phyloP scores from a whole-genome alignment of 2,329 filamentous ascomycete species.

The Aspergillus aculeatus region DNA sequence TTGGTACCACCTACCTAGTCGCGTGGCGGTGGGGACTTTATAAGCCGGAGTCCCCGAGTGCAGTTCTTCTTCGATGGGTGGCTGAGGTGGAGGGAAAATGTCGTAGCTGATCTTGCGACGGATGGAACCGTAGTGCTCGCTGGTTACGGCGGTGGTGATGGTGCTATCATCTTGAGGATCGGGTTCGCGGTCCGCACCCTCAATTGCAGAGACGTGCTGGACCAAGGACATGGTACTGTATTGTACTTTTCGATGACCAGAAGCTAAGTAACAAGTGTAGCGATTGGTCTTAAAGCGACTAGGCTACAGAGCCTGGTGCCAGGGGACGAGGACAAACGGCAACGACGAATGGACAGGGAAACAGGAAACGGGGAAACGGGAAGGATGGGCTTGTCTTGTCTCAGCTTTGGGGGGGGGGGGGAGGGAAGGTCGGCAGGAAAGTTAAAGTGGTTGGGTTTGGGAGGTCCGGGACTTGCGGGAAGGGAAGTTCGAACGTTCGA shows the following conservation, averaged over 20 bases:
- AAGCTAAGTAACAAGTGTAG: neutral
- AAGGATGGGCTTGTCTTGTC: neutral
- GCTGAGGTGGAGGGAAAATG: constrained; percentile 43
- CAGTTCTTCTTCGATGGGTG: constrained; percentile 36
- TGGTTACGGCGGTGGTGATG: constrained; percentile 6
- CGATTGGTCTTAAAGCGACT: neutral
- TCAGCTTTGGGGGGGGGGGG: too few relatives aligned
- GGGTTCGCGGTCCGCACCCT: constrained; percentile 49
- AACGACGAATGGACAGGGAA: neutral
- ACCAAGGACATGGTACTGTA: constrained; percentile 49
- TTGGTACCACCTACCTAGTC: constrained; percentile 30
- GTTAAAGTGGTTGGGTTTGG: neutral
- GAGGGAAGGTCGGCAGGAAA: neutral
- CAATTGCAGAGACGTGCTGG: constrained; percentile 52
- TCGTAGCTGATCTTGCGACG: constrained; percentile 39
- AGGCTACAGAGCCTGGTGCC: neutral
- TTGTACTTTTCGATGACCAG: neutral
- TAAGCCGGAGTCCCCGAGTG: constrained; percentile 48
- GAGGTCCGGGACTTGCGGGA: neutral
- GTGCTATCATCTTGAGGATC: constrained; percentile 21
- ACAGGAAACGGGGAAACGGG: neutral
- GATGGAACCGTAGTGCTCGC: constrained; percentile 17
- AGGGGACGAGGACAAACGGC: neutral
- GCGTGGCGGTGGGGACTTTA: constrained; percentile 44
- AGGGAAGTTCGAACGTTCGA: neutral